phyloP scores from a whole-genome alignment of 768 basidiomycete genomes.

The Pleurotus platypus region DNA sequence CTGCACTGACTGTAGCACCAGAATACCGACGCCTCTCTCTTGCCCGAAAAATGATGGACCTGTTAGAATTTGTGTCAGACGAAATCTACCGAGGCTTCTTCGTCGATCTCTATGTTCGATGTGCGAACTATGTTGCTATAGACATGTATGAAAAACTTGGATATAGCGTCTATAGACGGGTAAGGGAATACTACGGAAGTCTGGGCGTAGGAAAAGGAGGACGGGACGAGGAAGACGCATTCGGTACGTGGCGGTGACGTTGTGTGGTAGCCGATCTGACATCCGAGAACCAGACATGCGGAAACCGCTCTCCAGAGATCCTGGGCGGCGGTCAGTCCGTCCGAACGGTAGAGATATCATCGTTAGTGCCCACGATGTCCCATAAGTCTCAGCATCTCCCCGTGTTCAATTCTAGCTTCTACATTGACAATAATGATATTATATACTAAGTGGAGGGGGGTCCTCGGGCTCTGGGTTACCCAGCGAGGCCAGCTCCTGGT shows the following conservation, averaged over 20 bases:
- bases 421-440: conserved; percentile 8
- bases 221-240: conserved; percentile 85
- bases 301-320: conserved; percentile 67
- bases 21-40: conserved; percentile 87
- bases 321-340: conserved; percentile 59
- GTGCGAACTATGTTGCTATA: conserved; percentile 80
- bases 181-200: conserved; percentile 85
- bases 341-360: conserved; percentile 72
- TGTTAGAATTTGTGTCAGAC: conserved; percentile 85
- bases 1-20: conserved; percentile 92
- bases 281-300: conserved; percentile 48
- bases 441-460: conserved; percentile 50
- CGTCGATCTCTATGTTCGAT: conserved; percentile 94
- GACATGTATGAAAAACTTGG: conserved; percentile 90
- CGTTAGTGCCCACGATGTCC: conserved; percentile 57
- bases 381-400: conserved; percentile 25
- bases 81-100: conserved; percentile 81
- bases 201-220: conserved; percentile 75
- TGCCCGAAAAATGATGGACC: conserved; percentile 80
- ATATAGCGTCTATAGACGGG: conserved; percentile 89
- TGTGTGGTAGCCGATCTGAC: background rate
- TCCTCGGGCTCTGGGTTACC: conserved; percentile 38
- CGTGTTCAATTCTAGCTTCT: background rate
- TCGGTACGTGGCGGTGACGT: conserved; percentile 54
- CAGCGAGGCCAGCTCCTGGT: conserved; percentile 59